Conservation (phyloP, 345 rosid genomes). For the Lepidium aucheri region DNA sequence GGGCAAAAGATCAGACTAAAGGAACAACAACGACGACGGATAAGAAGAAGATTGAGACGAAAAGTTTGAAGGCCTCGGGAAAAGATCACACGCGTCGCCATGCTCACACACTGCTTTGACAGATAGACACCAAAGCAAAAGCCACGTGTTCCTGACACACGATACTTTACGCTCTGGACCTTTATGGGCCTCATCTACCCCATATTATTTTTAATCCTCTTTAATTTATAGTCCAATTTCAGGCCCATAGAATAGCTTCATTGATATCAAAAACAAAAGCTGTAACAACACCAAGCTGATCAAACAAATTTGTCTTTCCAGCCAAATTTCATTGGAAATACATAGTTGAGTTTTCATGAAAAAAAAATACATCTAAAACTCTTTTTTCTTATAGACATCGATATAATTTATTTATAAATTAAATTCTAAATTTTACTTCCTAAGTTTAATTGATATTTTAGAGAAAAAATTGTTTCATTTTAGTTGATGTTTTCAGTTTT, state of each 20-base stretch:
- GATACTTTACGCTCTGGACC: neutral
- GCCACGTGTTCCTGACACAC: constrained; percentile 12
- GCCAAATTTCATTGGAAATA: too few species aligned
- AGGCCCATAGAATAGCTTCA: neutral
- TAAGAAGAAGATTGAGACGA: neutral
- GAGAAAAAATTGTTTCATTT: too few species aligned
- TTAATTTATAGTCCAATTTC: neutral
- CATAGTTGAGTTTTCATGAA: too few species aligned
- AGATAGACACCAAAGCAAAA: neutral
- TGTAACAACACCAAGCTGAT: too few species aligned
- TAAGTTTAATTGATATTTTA: too few species aligned
- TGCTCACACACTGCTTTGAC: constrained; percentile 5
- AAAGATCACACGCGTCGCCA: constrained; percentile 23
- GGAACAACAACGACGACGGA: neutral
- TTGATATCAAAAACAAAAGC: too few species aligned
- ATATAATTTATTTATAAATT: too few species aligned
- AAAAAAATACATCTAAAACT: too few species aligned
- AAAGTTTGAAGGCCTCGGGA: neutral
- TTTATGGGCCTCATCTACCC: constrained; percentile 4
- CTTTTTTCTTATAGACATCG: too few species aligned
- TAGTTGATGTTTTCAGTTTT: too few species aligned
- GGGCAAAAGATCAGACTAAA: neutral
- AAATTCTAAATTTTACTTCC: too few species aligned
- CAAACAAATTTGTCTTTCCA: too few species aligned
- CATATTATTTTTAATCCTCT: neutral